A percentile compares a stretch with the other conserved stretches of the same genome.
Evolutionary conservation across 2,329 filamentous ascomycete species (phyloP).

Genomic region (Alternaria infectoria): DNA sequence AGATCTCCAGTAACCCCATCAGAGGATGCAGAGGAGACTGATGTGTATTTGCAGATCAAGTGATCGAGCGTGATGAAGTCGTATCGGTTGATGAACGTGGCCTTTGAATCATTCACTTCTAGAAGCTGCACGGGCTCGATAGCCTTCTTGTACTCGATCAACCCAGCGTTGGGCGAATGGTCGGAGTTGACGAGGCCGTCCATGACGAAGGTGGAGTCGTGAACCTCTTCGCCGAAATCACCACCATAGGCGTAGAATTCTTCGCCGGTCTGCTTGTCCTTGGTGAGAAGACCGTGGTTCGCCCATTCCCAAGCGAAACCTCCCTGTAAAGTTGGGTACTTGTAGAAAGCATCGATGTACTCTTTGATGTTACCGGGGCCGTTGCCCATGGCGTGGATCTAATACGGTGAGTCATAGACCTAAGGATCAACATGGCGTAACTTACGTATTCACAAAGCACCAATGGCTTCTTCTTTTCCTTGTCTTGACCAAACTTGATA

Average conservation of each 20-base stretch:
- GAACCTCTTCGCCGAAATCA: conserved; percentile 52
- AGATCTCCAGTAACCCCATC: conserved; percentile 20
- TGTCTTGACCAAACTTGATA: conserved; percentile 53
- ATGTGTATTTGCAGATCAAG: conserved; percentile 29
- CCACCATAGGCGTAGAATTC: conserved; percentile 53
- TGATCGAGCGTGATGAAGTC: conserved; percentile 50
- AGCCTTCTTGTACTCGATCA: conserved; percentile 54
- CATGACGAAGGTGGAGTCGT: conserved; percentile 55
- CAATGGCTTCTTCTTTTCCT: conserved; percentile 59
- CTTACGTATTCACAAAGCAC: conserved; percentile 61
- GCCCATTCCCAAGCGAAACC: conserved; percentile 60
- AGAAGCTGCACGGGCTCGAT: conserved; percentile 51
- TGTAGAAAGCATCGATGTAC: conserved; percentile 69
- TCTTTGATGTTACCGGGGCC: conserved; percentile 73
- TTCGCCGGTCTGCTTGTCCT: conserved; percentile 47
- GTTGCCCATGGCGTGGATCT: conserved; percentile 72
- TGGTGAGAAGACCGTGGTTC: conserved; percentile 53
- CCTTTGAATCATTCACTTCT: conserved; percentile 25
- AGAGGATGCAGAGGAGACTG: conserved; percentile 11
- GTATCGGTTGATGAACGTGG: conserved; percentile 41
- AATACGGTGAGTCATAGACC: neutral
- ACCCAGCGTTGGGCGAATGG: conserved; percentile 49
- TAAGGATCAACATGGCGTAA: neutral
- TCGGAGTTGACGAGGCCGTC: conserved; percentile 53
- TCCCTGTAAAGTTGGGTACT: conserved; percentile 67